Evolutionary conservation across 2,329 filamentous ascomycete genomes (phyloP).

Genomic region (Bipolaris cookei): DNA sequence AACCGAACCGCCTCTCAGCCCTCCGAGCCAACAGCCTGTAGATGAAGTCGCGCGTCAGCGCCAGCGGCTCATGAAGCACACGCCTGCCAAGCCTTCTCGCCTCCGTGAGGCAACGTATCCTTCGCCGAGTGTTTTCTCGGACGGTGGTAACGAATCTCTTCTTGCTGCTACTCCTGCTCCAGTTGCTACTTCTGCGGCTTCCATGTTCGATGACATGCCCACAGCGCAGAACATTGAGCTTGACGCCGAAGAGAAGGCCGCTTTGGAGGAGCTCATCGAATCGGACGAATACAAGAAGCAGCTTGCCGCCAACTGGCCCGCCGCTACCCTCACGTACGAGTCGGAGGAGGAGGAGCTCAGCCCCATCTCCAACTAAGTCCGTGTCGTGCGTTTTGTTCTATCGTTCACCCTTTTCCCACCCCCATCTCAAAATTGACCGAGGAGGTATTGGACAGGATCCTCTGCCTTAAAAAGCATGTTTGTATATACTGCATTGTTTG

Average conservation of each 20-base stretch:
- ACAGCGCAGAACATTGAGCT: constrained; percentile 26
- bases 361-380: constrained; percentile 11
- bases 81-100: constrained; percentile 43
- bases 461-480: neutral
- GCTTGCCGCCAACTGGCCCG: constrained; percentile 25
- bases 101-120: constrained; percentile 44
- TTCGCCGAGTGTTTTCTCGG: constrained; percentile 39
- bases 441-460: neutral
- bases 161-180: constrained; percentile 28
- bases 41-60: constrained; percentile 41
- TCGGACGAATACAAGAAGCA: constrained; percentile 20
- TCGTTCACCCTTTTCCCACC: neutral
- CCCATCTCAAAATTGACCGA: neutral
- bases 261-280: constrained; percentile 15
- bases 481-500: constrained; percentile 1
- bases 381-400: constrained; percentile 7
- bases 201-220: constrained; percentile 32
- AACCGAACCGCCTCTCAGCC: constrained; percentile 7
- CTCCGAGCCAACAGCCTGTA: constrained; percentile 18
- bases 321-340: constrained; percentile 26
- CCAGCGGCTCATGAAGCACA: constrained; percentile 42
- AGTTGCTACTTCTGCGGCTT: constrained; percentile 6
- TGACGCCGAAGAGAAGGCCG: constrained; percentile 23
- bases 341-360: constrained; percentile 35
- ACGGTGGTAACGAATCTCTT: constrained; percentile 33